Conservation (phyloP, 1,284 basidiomycete genomes). For the Moesziomyces parantarcticus region DNA sequence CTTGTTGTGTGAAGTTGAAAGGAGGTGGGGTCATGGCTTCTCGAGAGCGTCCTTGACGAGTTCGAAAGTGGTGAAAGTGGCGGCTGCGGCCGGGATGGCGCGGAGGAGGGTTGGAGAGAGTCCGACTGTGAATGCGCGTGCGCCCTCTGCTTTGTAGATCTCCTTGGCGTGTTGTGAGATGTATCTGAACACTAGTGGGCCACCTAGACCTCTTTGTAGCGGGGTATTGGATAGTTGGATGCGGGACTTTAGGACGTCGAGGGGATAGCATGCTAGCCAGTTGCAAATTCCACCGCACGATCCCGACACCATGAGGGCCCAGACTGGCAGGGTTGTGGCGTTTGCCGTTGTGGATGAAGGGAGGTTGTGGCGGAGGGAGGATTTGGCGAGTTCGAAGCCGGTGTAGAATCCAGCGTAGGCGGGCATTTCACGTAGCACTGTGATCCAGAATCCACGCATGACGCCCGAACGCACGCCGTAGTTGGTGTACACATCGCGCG, state of each 20-base stretch:
- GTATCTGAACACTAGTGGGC: conserved; percentile 29
- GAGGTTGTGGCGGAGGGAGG: conserved; percentile 74
- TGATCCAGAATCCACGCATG: conserved; percentile 98
- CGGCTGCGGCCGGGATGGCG: conserved; percentile 57
- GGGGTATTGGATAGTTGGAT: conserved; percentile 42
- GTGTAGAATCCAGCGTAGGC: conserved; percentile 88
- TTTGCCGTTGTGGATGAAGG: conserved; percentile 11
- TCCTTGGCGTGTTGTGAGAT: conserved; percentile 28
- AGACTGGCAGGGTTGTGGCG: conserved; percentile 76
- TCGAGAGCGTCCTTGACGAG: conserved; percentile 47
- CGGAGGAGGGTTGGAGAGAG: conserved; percentile 53
- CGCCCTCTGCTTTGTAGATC: conserved; percentile 32
- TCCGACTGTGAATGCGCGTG: conserved; percentile 41
- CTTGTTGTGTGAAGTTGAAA: neutral
- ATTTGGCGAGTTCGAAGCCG: conserved; percentile 89
- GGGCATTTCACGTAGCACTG: conserved; percentile 89
- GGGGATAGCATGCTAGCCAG: conserved; percentile 91
- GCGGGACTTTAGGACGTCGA: conserved; percentile 68
- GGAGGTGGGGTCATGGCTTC: neutral
- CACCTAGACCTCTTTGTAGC: conserved; percentile 27
- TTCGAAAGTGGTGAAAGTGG: conserved; percentile 59
- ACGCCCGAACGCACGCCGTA: conserved; percentile 87
- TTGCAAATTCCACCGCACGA: conserved; percentile 89
- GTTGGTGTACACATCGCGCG: conserved; percentile 80
- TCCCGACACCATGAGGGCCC: conserved; percentile 87